Evolutionary conservation across 768 basidiomycete genomes (phyloP).

Genomic region (Kwoniella mangroviensis): DNA sequence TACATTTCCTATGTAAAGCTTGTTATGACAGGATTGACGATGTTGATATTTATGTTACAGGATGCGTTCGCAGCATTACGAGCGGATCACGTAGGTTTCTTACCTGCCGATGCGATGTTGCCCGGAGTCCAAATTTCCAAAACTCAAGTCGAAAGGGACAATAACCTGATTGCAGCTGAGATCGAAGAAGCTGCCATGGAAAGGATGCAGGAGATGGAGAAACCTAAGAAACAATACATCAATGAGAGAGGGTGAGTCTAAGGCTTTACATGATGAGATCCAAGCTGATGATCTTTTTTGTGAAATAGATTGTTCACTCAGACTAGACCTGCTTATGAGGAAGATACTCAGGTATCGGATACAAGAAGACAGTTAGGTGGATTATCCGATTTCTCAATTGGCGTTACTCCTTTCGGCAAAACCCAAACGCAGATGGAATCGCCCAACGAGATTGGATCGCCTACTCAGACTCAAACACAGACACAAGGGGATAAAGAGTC

Average conservation of each 20-base stretch:
- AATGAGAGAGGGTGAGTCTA: conserved; percentile 50
- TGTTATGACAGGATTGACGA: too few relatives aligned
- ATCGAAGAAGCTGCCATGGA: conserved; percentile 36
- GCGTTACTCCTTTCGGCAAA: conserved; percentile 17
- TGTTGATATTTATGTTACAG: neutral
- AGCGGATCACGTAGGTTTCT: conserved; percentile 20
- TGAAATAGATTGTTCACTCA: conserved; percentile 52
- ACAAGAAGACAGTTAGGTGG: conserved; percentile 12
- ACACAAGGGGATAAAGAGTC: conserved; percentile 1
- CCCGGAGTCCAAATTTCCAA: conserved; percentile 44
- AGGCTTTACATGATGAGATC: neutral
- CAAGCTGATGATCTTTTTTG: neutral
- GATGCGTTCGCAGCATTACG: conserved; percentile 36
- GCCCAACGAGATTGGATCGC: neutral
- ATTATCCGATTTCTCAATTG: conserved; percentile 13
- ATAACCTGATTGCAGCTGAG: conserved; percentile 47
- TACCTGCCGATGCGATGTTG: conserved; percentile 42
- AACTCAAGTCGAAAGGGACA: conserved; percentile 47
- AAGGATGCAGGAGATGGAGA: conserved; percentile 16
- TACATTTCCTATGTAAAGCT: neutral
- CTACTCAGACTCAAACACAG: conserved; percentile 29
- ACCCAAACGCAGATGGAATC: conserved; percentile 11
- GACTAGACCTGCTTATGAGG: conserved; percentile 41
- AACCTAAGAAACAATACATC: conserved; percentile 41
- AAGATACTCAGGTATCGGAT: conserved; percentile 8